phyloP scores from a whole-genome alignment of 768 basidiomycete genomes.

The Pilatotrama ljubarskyi region DNA sequence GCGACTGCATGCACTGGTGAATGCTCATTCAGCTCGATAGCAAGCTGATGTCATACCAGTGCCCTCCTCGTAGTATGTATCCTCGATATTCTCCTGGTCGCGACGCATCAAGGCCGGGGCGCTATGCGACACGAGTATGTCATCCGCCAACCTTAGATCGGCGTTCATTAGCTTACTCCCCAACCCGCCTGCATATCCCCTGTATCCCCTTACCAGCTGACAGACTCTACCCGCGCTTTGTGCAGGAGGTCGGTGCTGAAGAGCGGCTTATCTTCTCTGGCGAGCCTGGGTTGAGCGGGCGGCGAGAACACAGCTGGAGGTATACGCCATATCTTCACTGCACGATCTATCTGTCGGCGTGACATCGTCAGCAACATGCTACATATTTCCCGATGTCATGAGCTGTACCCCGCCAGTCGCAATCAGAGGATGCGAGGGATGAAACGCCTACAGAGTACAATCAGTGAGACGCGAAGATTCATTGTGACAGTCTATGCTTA shows the following conservation, averaged over 20 bases:
- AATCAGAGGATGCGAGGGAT: constrained; percentile 60
- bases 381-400: too few relatives aligned
- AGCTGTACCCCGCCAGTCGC: constrained; percentile 81
- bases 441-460: constrained; percentile 55
- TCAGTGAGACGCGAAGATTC: neutral
- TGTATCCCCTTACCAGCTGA: constrained; percentile 52
- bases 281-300: constrained; percentile 11
- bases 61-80: constrained; percentile 28
- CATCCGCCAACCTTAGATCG: constrained; percentile 51
- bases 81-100: constrained; percentile 5
- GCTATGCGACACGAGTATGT: constrained; percentile 39
- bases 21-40: neutral
- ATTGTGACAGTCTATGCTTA: constrained; percentile 30
- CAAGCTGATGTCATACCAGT: constrained; percentile 15
- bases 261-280: constrained; percentile 73
- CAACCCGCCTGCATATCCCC: neutral
- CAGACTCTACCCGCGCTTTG: constrained; percentile 60
- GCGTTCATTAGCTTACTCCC: neutral
- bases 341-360: constrained; percentile 61
- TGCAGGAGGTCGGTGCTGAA: constrained; percentile 71
- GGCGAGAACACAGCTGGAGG: constrained; percentile 41
- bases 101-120: constrained; percentile 29
- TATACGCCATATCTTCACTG: constrained; percentile 75
- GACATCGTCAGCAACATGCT: constrained; percentile 1
- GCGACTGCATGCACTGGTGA: constrained; percentile 41